Conservation (phyloP, 805 yeast genomes). For the Kazachstania martiniae region DNA sequence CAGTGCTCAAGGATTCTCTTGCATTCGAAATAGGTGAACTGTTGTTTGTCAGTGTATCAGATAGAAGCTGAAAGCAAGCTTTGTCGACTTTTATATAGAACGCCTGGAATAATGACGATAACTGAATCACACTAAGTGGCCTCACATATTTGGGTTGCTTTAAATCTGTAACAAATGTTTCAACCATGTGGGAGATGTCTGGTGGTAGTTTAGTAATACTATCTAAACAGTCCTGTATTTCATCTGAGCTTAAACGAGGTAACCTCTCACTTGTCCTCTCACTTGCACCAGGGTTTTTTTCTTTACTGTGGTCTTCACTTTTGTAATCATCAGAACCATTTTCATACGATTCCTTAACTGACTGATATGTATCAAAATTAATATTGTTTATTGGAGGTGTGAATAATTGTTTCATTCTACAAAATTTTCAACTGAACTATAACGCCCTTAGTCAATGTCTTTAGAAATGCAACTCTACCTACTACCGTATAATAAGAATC, state of each 20-base stretch:
- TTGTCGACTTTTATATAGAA: slow-evolving; percentile 25
- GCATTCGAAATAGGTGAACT: slow-evolving; percentile 6
- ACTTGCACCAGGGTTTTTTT: too few species aligned
- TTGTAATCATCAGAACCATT: neutral
- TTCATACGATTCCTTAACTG: slow-evolving; percentile 20
- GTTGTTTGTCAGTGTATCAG: slow-evolving; percentile 1
- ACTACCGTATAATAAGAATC: too few species aligned
- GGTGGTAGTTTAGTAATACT: slow-evolving; percentile 12
- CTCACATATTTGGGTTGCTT: slow-evolving; percentile 27
- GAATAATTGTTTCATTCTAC: slow-evolving; percentile 10
- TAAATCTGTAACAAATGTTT: slow-evolving; percentile 22
- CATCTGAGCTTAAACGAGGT: neutral
- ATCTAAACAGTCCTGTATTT: neutral
- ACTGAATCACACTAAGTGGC: slow-evolving; percentile 21
- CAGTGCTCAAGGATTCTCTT: slow-evolving; percentile 24
- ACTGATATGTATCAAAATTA: slow-evolving; percentile 17
- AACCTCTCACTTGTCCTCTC: neutral
- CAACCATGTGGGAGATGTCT: slow-evolving; percentile 19
- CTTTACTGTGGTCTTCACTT: neutral
- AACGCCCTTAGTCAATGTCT: too few species aligned
- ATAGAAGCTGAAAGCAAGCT: slow-evolving; percentile 20
- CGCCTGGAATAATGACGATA: slow-evolving; percentile 23
- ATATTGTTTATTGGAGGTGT: slow-evolving; percentile 26
- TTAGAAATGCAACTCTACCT: too few species aligned
- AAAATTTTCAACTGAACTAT: neutral